phyloP scores from a whole-genome alignment of 1,284 basidiomycete species.

The Ceratobasidium sp. region DNA sequence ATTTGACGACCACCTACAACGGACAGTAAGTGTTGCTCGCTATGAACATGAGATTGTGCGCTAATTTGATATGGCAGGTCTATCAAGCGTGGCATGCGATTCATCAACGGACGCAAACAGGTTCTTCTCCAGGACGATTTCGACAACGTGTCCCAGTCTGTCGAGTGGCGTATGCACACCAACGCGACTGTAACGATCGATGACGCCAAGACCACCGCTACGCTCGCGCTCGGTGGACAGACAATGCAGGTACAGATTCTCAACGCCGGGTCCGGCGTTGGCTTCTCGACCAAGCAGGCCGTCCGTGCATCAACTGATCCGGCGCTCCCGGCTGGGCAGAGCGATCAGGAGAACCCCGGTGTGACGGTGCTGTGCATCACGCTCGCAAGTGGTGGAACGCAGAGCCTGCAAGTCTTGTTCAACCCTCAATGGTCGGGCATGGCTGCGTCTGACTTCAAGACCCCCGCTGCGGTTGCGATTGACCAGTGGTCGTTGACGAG shows the following conservation, averaged over 20 bases:
- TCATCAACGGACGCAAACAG: constrained; percentile 88
- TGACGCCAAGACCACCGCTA: constrained; percentile 70
- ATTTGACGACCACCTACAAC: constrained; percentile 85
- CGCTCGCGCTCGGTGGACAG: constrained; percentile 63
- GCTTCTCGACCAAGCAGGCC: constrained; percentile 62
- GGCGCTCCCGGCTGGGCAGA: constrained; percentile 62
- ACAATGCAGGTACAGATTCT: constrained; percentile 64
- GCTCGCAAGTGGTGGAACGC: constrained; percentile 69
- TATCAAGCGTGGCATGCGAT: constrained; percentile 86
- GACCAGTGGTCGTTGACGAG: constrained; percentile 77
- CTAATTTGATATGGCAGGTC: constrained; percentile 58
- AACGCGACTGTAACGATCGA: constrained; percentile 73
- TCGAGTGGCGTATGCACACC: constrained; percentile 97
- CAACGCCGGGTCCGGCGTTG: constrained; percentile 69
- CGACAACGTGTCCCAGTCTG: constrained; percentile 59
- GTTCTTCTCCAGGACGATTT: constrained; percentile 94
- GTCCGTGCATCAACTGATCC: constrained; percentile 71
- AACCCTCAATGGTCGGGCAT: constrained; percentile 84
- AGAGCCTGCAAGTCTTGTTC: constrained; percentile 82
- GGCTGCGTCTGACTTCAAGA: constrained; percentile 67
- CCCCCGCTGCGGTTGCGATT: constrained; percentile 72
- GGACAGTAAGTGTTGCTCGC: constrained; percentile 65
- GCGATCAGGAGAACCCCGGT: constrained; percentile 80
- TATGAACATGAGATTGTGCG: constrained; percentile 37
- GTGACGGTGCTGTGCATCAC: constrained; percentile 84